phyloP scores from a whole-genome alignment of 2,329 filamentous ascomycete genomes.

The Huntiella bhutanensis region DNA sequence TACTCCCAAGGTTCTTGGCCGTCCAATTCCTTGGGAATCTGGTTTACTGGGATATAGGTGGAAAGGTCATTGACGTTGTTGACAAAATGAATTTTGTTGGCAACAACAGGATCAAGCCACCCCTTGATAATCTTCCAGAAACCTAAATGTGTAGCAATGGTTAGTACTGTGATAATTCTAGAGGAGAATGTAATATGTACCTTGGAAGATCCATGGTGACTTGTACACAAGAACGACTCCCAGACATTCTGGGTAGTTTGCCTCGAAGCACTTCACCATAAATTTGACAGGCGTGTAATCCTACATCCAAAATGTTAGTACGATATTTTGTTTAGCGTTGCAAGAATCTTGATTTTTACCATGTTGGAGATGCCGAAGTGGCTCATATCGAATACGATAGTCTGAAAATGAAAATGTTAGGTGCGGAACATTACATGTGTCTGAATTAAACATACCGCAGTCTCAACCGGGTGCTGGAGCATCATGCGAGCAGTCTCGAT shows the following conservation, averaged over 20 bases:
- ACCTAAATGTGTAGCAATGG: constrained; percentile 26
- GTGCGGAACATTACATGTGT: neutral
- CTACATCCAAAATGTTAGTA: constrained; percentile 19
- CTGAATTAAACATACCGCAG: constrained; percentile 48
- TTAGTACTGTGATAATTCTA: neutral
- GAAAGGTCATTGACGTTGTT: constrained; percentile 63
- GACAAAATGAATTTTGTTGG: constrained; percentile 83
- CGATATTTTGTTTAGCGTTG: neutral
- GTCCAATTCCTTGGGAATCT: constrained; percentile 67
- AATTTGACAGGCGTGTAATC: constrained; percentile 95
- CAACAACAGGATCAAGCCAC: constrained; percentile 94
- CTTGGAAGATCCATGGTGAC: constrained; percentile 91
- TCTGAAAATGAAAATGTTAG: constrained; percentile 30
- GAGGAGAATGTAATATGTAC: constrained; percentile 22
- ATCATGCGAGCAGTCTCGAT: constrained; percentile 89
- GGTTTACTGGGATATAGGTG: constrained; percentile 49
- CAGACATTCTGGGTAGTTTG: constrained; percentile 88
- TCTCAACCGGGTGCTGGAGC: constrained; percentile 64
- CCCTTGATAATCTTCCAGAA: constrained; percentile 91
- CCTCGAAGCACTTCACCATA: constrained; percentile 99
- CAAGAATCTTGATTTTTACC: constrained; percentile 28
- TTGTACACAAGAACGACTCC: constrained; percentile 87
- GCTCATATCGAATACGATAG: constrained; percentile 90
- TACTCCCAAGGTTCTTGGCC: constrained; percentile 77
- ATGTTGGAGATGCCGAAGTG: constrained; percentile 88